Base-by-base conservation (phyloP, 352 stramenopile species). In the Pythium biforme region DNA sequence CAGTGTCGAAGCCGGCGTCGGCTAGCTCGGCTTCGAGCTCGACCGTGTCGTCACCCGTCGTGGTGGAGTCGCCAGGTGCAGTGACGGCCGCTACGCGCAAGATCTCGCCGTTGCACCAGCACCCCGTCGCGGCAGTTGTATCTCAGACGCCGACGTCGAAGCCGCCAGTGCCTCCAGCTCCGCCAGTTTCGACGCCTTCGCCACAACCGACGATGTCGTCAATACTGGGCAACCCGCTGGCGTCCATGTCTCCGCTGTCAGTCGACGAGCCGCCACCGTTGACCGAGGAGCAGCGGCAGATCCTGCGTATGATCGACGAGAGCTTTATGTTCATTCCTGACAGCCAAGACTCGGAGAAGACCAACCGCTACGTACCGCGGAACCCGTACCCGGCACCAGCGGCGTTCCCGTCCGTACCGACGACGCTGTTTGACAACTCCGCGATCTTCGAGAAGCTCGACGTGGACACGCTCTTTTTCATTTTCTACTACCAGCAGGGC, bases 401-500 rank as follows among this genome's bases (percentile, higher is more conserved):
- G 34, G 88, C 87, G 31, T 98, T 98, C 68, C 92, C 96, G 46
- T 80, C 94, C 20, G 76, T 76, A 15, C 95, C 96, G 26, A 89
- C 93, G 15, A 72, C 87, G 17, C 79, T 97, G 55, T 98, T 98
- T 68, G 96, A 98, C 49, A 98, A 95, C 65, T 79, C 96, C 14
- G 73, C 76, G 27, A 87, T 99, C 52, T 99, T 99, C 69, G 96
- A 99, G 77, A 99, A 98, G 74, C 72, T 99, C 47, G 94, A 98
- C 57, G 94, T 97, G 23, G 97, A 99, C 83, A 97, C 93, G 50
- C 84, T 99, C 10, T 99, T 99, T 77, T 99, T 99, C 74, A 98
- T 99, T 73, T 99, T 99, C 77, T 99, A 99, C 84, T 99, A 99
- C 77, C 90, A 98, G 67, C 97, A 99, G 78, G 96, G 96, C 52